A percentile compares a stretch with the other conserved stretches of the same genome.
phyloP scores from a whole-genome alignment of 2,329 filamentous ascomycete genomes.

The Lojkania enalia region DNA sequence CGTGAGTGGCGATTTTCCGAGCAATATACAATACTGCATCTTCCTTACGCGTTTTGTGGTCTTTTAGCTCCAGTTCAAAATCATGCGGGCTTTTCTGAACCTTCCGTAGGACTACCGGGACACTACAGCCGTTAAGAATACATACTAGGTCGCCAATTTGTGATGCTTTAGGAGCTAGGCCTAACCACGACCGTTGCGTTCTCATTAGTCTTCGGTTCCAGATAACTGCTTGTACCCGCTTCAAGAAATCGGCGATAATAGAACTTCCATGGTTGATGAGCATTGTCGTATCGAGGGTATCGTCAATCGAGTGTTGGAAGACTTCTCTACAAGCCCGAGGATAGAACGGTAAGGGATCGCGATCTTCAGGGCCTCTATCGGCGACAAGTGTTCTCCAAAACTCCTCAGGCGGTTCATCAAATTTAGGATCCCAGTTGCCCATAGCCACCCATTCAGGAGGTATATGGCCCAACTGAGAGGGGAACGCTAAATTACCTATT shows the following conservation, averaged over 20 bases:
- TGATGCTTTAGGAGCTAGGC: conserved; percentile 15
- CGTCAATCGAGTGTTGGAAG: conserved; percentile 15
- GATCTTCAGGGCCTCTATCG: conserved; percentile 16
- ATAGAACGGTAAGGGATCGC: conserved; percentile 22
- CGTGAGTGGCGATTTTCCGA: no score
- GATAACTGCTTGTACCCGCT: conserved; percentile 22
- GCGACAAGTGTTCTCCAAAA: conserved; percentile 26
- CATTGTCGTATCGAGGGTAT: conserved; percentile 14
- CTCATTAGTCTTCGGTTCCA: conserved; percentile 24
- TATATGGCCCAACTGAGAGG: conserved; percentile 14
- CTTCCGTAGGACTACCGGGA: conserved; percentile 18
- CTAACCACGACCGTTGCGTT: conserved; percentile 15
- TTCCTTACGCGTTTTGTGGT: no score
- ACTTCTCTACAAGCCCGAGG: conserved; percentile 20
- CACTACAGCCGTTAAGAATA: conserved; percentile 22
- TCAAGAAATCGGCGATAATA: conserved; percentile 22
- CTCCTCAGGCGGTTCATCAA: conserved; percentile 9
- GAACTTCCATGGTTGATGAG: conserved; percentile 21
- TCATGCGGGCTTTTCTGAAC: no score
- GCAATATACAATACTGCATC: no score
- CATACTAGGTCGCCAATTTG: conserved; percentile 19
- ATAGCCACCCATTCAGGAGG: conserved; percentile 13
- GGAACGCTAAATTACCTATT: conserved; percentile 7
- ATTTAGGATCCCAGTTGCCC: conserved; percentile 3
- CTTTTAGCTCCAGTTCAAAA: no score